Evolutionary conservation across 306 rosid species (phyloP), one percentile per base, ranked within the genome.

Genomic region (Mimosa pudica): DNA sequence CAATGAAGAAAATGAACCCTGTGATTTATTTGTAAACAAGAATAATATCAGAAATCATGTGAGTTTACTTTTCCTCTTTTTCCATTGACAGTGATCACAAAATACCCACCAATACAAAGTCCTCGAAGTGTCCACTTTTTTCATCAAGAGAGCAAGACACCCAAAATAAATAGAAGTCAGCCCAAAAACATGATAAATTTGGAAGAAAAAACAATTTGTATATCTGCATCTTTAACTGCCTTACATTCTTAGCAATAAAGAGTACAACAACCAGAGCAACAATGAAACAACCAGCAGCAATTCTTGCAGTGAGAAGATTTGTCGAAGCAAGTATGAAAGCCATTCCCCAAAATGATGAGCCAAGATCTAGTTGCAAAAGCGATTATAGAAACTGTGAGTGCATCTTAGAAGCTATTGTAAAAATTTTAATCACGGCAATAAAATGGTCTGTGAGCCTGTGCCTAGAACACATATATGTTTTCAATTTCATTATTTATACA

Each of bases 301-400:
- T 89, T 81, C 92, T 90, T 12, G 98, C 93, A 44, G 95, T 83
- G 67, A 92, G 36, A 84, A 91, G 85, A 74, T 94, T 86, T 67
- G 98, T 92, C 17, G 98, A 92, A 33, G 97, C 97, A n/a, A 94
- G 97, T 77, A 94, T 87, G 89, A 94, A 86, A 77, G 87, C 81
- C 98, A 92, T 89, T 83, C 98, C 98, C 98, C 98, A 94, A 87
- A 94, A 92, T 70, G 98, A 94, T 52, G 98, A 94, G 69, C 98
- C 98, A 42, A 94, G 93, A 87, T 94, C 98, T 94, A 77, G 62
- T 74, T 73, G 83, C 78, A 73, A 85, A 82, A 80, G 51, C 82
- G 77, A 61, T 60, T 44, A 70, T 12, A 79, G 60, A 81, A 71
- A 83, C 18, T 44, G 71, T 82, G 65, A 82, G 79, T 77, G 49